Percentiles rank a stretch among this genome's conserved stretches.
phyloP scores from a whole-genome alignment of 306 rosid species.

The Astragalus membranaceus region DNA sequence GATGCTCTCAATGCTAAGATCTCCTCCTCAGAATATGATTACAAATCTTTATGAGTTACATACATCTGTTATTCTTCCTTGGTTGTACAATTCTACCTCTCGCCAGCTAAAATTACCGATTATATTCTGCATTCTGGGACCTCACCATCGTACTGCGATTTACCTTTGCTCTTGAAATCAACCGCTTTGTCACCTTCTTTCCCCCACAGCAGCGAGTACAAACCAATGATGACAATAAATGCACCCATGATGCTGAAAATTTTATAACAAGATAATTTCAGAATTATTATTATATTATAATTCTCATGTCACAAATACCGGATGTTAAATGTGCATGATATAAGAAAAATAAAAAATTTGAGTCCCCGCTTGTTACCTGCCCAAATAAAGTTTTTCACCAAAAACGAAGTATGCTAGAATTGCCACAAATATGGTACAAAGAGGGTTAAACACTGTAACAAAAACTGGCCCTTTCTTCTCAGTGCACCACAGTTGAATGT shows the following conservation, averaged over 20 bases:
- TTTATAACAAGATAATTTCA: neutral
- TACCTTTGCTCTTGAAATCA: constrained; percentile 28
- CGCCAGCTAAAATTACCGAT: neutral
- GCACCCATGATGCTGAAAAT: constrained; percentile 54
- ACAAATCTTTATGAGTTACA: neutral
- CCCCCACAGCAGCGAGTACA: constrained; percentile 76
- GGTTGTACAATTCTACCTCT: neutral
- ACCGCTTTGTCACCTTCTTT: constrained; percentile 49
- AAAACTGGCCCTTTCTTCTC: constrained; percentile 79
- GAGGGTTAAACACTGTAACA: constrained; percentile 70
- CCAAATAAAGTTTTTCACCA: constrained; percentile 69
- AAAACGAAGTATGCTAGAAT: constrained; percentile 65
- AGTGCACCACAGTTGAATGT: constrained; percentile 72
- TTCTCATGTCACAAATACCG: neutral
- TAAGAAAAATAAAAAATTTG: neutral
- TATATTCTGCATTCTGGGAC: constrained; percentile 14
- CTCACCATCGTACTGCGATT: constrained; percentile 4
- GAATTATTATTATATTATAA: neutral
- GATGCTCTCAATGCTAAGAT: too few relatives aligned
- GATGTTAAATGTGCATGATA: neutral
- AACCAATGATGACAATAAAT: constrained; percentile 50
- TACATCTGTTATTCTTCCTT: neutral
- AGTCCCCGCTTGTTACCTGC: constrained; percentile 43
- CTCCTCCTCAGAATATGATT: too few relatives aligned
- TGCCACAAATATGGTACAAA: constrained; percentile 56